phyloP scores from a whole-genome alignment of 805 yeast species.

The Lipomyces chichibuensis region DNA sequence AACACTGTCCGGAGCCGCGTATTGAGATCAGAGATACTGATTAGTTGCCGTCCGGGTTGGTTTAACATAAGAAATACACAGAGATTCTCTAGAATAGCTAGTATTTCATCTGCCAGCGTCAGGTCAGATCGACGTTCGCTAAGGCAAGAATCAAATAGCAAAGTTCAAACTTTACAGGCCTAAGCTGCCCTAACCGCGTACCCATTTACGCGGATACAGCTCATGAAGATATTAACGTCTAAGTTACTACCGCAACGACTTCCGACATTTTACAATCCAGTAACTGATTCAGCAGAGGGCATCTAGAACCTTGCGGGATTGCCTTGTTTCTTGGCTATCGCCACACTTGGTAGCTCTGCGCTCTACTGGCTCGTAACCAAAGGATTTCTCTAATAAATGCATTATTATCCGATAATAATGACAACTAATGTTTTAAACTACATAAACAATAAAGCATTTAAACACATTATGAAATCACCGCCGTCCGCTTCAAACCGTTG shows the following conservation, averaged over 20 bases:
- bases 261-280: no score
- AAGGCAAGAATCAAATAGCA: background rate
- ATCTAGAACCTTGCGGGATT: background rate
- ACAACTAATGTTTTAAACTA: background rate
- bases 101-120: background rate
- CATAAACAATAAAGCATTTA: background rate
- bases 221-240: background rate
- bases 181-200: background rate
- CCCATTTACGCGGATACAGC: background rate
- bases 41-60: background rate
- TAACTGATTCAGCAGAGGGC: background rate
- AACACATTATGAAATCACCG: constrained; percentile 12
- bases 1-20: background rate
- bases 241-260: no score
- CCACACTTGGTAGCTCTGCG: background rate
- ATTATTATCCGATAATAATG: background rate
- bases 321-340: background rate
- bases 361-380: background rate
- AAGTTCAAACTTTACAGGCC: background rate
- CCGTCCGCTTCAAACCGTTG: constrained; percentile 32
- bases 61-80: background rate
- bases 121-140: background rate
- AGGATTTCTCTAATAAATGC: background rate
- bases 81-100: background rate
- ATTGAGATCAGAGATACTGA: background rate